Conservation (phyloP, 306 rosid species). For the Psophocarpus tetragonolobus region DNA sequence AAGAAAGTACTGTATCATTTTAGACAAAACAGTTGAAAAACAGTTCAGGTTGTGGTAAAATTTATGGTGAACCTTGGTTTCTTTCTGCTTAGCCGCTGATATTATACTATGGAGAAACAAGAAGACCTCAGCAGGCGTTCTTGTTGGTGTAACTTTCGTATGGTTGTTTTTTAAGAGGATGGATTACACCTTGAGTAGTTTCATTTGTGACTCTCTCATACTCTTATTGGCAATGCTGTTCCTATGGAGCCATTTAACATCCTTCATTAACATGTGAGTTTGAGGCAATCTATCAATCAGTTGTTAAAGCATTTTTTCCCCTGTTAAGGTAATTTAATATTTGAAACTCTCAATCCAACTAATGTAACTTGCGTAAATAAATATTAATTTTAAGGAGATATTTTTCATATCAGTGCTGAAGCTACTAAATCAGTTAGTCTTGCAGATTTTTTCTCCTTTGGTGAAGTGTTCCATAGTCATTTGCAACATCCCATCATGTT, state of each 20-base stretch:
- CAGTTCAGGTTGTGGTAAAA: slow-evolving; percentile 3
- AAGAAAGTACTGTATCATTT: neutral
- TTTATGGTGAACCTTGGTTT: slow-evolving; percentile 4
- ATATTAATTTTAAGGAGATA: neutral
- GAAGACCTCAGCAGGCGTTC: slow-evolving; percentile 43
- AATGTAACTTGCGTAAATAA: neutral
- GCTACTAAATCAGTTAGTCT: neutral
- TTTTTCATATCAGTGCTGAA: neutral
- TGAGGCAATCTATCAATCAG: neutral
- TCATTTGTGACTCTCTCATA: slow-evolving; percentile 51
- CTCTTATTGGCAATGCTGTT: slow-evolving; percentile 42
- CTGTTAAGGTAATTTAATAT: neutral
- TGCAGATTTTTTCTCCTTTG: neutral
- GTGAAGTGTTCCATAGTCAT: neutral
- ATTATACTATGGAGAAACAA: slow-evolving; percentile 63
- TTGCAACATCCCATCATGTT: neutral
- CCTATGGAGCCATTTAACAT: slow-evolving; percentile 49
- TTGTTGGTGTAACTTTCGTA: slow-evolving; percentile 43
- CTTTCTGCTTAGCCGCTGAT: slow-evolving; percentile 55
- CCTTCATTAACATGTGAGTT: slow-evolving; percentile 52
- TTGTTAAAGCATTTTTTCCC: neutral
- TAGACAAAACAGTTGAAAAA: neutral
- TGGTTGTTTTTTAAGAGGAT: slow-evolving; percentile 55
- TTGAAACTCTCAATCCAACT: neutral
- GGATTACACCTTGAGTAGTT: slow-evolving; percentile 52